Evolutionary conservation across 768 basidiomycete species (phyloP).

Genomic region (Agrocybe praecox): DNA sequence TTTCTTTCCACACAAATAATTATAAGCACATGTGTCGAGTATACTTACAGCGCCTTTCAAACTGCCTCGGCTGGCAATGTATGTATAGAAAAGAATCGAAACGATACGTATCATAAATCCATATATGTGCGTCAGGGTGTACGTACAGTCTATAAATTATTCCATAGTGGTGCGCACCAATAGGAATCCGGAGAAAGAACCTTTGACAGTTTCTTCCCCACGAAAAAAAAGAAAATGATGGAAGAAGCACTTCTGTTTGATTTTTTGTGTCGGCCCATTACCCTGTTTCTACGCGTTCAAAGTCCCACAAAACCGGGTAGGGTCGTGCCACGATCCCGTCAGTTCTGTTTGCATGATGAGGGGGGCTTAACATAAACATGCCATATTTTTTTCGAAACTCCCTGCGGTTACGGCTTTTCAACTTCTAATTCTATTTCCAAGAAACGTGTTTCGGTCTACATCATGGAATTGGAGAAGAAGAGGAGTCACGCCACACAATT

Average conservation of each 20-base stretch:
- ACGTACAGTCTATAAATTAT: conserved; percentile 7
- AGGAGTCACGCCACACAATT: conserved; percentile 14
- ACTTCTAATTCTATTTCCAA: conserved; percentile 12
- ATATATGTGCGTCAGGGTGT: conserved; percentile 5
- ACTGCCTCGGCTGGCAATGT: conserved; percentile 8
- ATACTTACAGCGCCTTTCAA: conserved; percentile 6
- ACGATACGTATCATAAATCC: conserved; percentile 8
- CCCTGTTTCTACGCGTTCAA: too few relatives aligned
- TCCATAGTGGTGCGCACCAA: conserved; percentile 9
- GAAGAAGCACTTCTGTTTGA: too few relatives aligned
- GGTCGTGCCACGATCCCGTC: too few relatives aligned
- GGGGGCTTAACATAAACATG: too few relatives aligned
- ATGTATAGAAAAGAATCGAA: conserved; percentile 2
- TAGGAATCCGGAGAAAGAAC: too few relatives aligned
- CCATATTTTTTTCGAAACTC: too few relatives aligned
- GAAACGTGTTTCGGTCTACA: conserved; percentile 16
- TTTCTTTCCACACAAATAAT: background rate
- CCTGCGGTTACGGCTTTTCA: conserved; percentile 9
- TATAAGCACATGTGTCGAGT: conserved; percentile 1
- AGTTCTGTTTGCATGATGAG: too few relatives aligned
- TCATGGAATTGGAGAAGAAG: conserved; percentile 5
- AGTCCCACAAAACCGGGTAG: too few relatives aligned
- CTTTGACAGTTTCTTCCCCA: conserved; percentile 12
- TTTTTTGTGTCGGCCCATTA: too few relatives aligned
- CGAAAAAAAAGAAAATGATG: conserved; percentile 4